A percentile compares a stretch with the other conserved stretches of the same genome.
Evolutionary conservation across 495 filamentous ascomycete species (phyloP).

Genomic region (Lindgomyces ingoldianus): DNA sequence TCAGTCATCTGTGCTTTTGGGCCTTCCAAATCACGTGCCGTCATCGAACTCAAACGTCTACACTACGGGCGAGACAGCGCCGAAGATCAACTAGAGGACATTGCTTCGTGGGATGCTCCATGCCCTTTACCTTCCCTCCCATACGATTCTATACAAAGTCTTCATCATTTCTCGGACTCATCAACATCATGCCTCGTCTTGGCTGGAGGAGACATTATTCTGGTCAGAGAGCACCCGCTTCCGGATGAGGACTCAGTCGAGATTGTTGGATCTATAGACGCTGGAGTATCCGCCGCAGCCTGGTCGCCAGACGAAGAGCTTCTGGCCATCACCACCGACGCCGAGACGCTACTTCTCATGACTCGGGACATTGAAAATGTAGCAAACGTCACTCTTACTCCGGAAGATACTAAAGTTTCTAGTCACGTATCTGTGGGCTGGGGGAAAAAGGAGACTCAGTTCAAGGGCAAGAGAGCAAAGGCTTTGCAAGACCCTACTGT

Average conservation of each 20-base stretch:
- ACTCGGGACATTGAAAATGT: constrained; percentile 86
- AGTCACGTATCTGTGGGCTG: constrained; percentile 97
- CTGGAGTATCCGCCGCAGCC: constrained; percentile 81
- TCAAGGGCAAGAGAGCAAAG: constrained; percentile 89
- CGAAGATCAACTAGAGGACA: constrained; percentile 36
- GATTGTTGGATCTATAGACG: constrained; percentile 90
- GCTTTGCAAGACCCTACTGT: constrained; percentile 90
- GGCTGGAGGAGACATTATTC: constrained; percentile 86
- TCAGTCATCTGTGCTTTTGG: constrained; percentile 45
- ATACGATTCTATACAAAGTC: constrained; percentile 68
- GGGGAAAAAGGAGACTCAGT: constrained; percentile 98
- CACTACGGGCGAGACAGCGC: constrained; percentile 8
- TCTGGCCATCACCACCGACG: constrained; percentile 75
- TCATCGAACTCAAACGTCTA: constrained; percentile 44
- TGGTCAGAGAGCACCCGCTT: constrained; percentile 76
- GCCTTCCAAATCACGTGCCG: constrained; percentile 36
- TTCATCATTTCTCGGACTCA: constrained; percentile 84
- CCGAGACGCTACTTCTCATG: constrained; percentile 85
- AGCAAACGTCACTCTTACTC: constrained; percentile 65
- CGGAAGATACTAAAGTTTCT: constrained; percentile 79
- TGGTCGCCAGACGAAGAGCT: constrained; percentile 97
- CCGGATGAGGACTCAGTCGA: constrained; percentile 75
- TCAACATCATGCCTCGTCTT: constrained; percentile 75
- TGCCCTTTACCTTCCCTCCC: constrained; percentile 67
- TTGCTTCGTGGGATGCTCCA: constrained; percentile 86